phyloP scores from a whole-genome alignment of 2,329 filamentous ascomycete species.

The Diaporthe sp. region DNA sequence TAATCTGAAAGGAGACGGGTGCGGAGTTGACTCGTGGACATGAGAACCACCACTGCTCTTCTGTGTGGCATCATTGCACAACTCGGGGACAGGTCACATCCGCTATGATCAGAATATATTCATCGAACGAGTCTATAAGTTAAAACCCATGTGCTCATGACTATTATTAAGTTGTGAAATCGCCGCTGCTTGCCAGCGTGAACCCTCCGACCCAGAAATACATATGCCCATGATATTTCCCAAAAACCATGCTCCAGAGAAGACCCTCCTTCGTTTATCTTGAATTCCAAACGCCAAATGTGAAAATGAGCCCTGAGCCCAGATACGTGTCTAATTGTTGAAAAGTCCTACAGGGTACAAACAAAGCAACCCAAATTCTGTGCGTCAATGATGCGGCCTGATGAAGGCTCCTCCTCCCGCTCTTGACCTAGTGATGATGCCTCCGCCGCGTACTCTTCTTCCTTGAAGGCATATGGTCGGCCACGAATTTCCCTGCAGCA shows the following conservation, averaged over 20 bases:
- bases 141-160: not conserved
- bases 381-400: not conserved
- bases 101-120: not conserved
- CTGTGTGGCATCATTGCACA: not conserved
- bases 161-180: not conserved
- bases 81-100: not conserved
- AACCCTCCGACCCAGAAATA: not conserved
- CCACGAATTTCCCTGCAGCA: constrained; percentile 6
- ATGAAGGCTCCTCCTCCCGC: not conserved
- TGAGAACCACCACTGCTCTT: too few species aligned
- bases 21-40: too few species aligned
- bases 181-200: not conserved
- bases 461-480: not conserved
- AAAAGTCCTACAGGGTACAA: not conserved
- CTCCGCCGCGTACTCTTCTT: constrained; percentile 6
- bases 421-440: not conserved
- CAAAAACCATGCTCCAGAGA: not conserved
- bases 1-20: not conserved
- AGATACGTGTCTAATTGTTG: constrained; percentile 10
- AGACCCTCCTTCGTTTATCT: not conserved
- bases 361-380: not conserved
- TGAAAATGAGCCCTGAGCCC: constrained; percentile 20
- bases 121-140: not conserved
- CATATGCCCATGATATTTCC: not conserved
- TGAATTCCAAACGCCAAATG: not conserved